Percentiles rank a stretch among this genome's conserved stretches.
These are phyloP conservation scores for Xylaria castorea DNA, from an alignment of 495 filamentous ascomycete species.

Conservation along the genomic window DNA sequence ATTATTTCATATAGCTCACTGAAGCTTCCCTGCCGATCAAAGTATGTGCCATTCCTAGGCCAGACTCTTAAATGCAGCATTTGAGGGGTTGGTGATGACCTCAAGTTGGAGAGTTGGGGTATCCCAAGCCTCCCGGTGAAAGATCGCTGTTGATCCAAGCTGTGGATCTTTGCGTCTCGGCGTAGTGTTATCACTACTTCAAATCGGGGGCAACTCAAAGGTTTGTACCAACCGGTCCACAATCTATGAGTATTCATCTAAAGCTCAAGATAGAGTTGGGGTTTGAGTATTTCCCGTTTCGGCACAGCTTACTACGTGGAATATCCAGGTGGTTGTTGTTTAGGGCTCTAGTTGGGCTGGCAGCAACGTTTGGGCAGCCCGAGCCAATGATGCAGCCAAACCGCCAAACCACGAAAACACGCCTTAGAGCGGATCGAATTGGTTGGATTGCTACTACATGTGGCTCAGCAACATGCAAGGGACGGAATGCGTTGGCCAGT, in stretches of 20 bases:
- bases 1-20: neutral
- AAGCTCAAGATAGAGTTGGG: neutral
- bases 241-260: neutral
- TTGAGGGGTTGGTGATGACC: conserved; percentile 16
- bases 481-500: conserved; percentile 10
- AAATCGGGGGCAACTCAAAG: neutral
- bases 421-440: conserved; percentile 1
- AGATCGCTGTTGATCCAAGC: conserved; percentile 3
- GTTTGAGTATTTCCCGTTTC: neutral
- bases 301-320: conserved; percentile 6
- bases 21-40: conserved; percentile 3
- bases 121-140: neutral
- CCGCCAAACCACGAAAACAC: conserved; percentile 1
- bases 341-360: conserved; percentile 1
- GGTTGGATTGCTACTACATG: conserved; percentile 4
- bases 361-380: conserved; percentile 8
- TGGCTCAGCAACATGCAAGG: conserved; percentile 8
- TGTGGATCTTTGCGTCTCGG: conserved; percentile 18
- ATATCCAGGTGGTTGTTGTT: conserved; percentile 7
- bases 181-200: conserved; percentile 9
- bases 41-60: conserved; percentile 1
- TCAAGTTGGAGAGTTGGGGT: conserved; percentile 25
- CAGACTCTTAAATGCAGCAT: conserved; percentile 9
- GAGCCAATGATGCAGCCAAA: conserved; percentile 16
- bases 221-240: neutral